Conservation (phyloP, 1,284 basidiomycete species). For the Tremellales sp. region DNA sequence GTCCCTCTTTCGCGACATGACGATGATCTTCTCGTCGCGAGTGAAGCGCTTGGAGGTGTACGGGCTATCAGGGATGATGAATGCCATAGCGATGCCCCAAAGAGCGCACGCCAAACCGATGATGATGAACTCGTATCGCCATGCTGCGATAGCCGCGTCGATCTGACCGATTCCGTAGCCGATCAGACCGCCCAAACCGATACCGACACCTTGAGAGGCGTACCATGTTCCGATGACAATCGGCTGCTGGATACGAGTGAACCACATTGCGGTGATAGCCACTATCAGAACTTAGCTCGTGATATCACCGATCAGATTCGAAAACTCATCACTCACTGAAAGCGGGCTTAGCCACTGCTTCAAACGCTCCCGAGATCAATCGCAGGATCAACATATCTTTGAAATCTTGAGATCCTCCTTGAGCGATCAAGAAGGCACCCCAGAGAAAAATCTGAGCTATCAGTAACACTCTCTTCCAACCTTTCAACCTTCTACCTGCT, state of each 20-base stretch:
- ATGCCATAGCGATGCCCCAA: conserved; percentile 40
- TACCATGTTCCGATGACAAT: conserved; percentile 44
- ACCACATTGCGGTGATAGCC: conserved; percentile 43
- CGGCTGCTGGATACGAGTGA: conserved; percentile 46
- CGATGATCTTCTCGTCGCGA: conserved; percentile 48
- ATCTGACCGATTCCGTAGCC: conserved; percentile 42
- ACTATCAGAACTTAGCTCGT: too few relatives aligned
- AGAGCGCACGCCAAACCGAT: conserved; percentile 41
- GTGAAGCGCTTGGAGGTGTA: conserved; percentile 40
- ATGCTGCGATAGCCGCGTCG: conserved; percentile 40
- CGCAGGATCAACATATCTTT: conserved; percentile 50
- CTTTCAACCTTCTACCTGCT: too few relatives aligned
- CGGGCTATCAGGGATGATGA: conserved; percentile 45
- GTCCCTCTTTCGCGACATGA: conserved; percentile 32
- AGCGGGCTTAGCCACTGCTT: conserved; percentile 50
- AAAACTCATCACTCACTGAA: not conserved
- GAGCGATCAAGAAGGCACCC: conserved; percentile 47
- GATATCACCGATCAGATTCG: not conserved
- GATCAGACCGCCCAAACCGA: conserved; percentile 41
- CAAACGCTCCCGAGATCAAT: conserved; percentile 49
- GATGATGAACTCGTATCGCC: conserved; percentile 49
- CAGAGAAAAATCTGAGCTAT: conserved; percentile 38
- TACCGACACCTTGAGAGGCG: conserved; percentile 45
- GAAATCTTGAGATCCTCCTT: conserved; percentile 51
- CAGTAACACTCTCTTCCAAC: not conserved